Evolutionary conservation across 441 rosid species (phyloP).

Genomic region (Kokia cookei): DNA sequence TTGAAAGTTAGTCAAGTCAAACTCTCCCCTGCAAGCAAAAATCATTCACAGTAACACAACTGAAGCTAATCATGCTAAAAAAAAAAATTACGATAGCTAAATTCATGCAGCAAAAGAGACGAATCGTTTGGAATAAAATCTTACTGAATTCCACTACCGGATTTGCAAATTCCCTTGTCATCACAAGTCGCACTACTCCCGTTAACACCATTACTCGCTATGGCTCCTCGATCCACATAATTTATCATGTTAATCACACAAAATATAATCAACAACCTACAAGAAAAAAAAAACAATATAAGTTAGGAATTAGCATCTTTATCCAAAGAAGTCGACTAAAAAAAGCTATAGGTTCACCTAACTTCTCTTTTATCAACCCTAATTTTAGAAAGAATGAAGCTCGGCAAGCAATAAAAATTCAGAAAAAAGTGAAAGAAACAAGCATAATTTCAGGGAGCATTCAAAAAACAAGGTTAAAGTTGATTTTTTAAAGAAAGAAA

Average conservation of each 20-base stretch:
- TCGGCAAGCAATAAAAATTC: not conserved
- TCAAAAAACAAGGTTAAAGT: not conserved
- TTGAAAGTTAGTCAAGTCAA: slow-evolving; percentile 48
- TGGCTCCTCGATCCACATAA: slow-evolving; percentile 67
- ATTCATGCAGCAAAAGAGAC: not conserved
- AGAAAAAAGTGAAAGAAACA: not conserved
- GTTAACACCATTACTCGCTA: slow-evolving; percentile 72
- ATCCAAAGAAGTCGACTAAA: not conserved
- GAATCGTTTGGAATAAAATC: slow-evolving; percentile 1
- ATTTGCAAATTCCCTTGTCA: slow-evolving; percentile 44
- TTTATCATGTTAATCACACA: slow-evolving; percentile 56
- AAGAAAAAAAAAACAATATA: not conserved
- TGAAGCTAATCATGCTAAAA: not conserved
- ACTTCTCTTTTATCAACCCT: not conserved
- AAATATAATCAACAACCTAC: slow-evolving; percentile 51
- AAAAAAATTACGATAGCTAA: not conserved
- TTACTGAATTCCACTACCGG: slow-evolving; percentile 73
- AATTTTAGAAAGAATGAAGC: not conserved
- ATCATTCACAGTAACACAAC: not conserved
- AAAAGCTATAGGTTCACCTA: not conserved
- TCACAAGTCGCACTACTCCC: slow-evolving; percentile 47
- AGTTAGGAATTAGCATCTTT: slow-evolving; percentile 1
- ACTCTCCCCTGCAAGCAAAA: slow-evolving; percentile 50
- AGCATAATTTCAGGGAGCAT: not conserved
- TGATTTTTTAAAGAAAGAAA: too few relatives aligned